Evolutionary conservation across 2,329 filamentous ascomycete genomes (phyloP), one percentile per base, ranked within the genome.

Genomic region (Fusarium mexicanum): DNA sequence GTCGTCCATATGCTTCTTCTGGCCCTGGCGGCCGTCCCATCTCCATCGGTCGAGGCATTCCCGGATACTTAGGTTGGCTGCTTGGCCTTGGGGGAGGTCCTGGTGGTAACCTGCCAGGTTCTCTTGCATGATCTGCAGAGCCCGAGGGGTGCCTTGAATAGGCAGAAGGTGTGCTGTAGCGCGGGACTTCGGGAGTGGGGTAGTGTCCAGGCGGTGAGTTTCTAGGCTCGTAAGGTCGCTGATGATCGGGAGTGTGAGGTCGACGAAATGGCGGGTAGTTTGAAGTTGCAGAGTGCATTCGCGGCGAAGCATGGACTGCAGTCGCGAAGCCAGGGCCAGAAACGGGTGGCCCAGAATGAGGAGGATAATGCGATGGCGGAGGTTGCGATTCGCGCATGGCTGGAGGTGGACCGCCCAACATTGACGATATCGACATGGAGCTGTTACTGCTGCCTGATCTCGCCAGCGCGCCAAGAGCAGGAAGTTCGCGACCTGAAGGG

Each of bases 211-310:
- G 83, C 11, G 87, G 87, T 20, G 88, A 89, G 31, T 83, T 84
- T 77, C 87, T 83, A 44, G 82, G 83, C 70, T 85, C 86, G 83
- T 90, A 89, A 63, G 84, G 84, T 76, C 89, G 87, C 53, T 87
- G 85, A 69, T 91, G 90, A 50, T 94, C 92, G n/a, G 93, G 93
- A 0, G 92, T 94, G 66, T 93, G 91, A 6, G 92, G 92, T 69
- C 92, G 87, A 71, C 91, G 87, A 80, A 89, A 92, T 10, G 88
- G 86, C 59, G 84, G 85, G 69, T 92, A 92, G 24, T 93, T 91
- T 69, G 89, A 82, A 1, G 87, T 84, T 6, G 87, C 83, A 33
- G 86, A 85, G 65, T 86, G 87, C 84, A 90, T 87, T 46, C 87
- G 84, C 8, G 89, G 89, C 20, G 89, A 91, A 5, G 87, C 87